Evolutionary conservation across 495 filamentous ascomycete genomes (phyloP).

Genomic region (Talaromyces wortmannii): DNA sequence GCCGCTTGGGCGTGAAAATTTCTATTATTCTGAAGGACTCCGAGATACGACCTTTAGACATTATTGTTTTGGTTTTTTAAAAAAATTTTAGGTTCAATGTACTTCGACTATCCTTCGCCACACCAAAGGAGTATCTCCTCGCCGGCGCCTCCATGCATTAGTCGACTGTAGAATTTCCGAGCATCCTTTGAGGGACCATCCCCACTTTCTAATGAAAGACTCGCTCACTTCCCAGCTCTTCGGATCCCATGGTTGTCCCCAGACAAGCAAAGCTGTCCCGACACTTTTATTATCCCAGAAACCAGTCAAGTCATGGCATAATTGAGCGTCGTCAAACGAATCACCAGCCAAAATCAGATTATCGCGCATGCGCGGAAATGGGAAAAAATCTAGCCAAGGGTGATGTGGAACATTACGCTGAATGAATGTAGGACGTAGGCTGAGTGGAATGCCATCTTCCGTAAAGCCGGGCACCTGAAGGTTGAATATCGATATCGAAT

Average conservation of each 20-base stretch:
- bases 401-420: conserved; percentile 18
- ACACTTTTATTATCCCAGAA: conserved; percentile 12
- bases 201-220: conserved; percentile 32
- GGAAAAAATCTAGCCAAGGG: conserved; percentile 27
- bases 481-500: conserved; percentile 19
- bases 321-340: conserved; percentile 14
- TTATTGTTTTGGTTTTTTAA: no score
- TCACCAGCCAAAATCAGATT: conserved; percentile 14
- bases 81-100: not conserved
- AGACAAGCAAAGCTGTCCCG: conserved; percentile 26
- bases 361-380: conserved; percentile 20
- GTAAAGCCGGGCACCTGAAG: conserved; percentile 8
- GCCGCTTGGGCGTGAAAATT: no score
- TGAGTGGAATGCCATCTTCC: conserved; percentile 13
- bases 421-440: conserved; percentile 14
- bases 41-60: no score
- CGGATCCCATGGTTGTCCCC: conserved; percentile 35
- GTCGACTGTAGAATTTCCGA: conserved; percentile 27
- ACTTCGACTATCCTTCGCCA: not conserved
- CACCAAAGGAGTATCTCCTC: conserved; percentile 22
- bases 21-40: no score
- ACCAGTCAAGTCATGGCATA: conserved; percentile 19
- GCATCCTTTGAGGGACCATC: conserved; percentile 31
- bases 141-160: conserved; percentile 31
- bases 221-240: conserved; percentile 39